phyloP scores from a whole-genome alignment of 176 grass and related monocot species.

The Carex cristatella region DNA sequence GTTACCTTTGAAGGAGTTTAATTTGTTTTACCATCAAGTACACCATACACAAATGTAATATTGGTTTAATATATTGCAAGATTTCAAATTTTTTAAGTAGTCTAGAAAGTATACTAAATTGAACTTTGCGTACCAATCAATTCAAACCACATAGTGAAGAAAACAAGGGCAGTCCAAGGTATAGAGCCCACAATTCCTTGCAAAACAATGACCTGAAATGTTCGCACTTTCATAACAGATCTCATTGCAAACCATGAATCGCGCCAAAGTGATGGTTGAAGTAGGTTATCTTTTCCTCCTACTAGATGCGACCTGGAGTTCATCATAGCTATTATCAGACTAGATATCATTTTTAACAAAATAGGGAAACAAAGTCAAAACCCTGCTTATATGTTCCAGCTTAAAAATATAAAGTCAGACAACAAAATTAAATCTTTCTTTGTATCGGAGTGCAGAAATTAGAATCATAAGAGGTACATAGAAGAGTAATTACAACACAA shows the following conservation, averaged over 20 bases:
- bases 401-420: not conserved
- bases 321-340: constrained; percentile 31
- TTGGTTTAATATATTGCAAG: not conserved
- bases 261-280: constrained; percentile 45
- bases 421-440: not conserved
- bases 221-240: constrained; percentile 77
- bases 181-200: constrained; percentile 87
- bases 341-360: not conserved
- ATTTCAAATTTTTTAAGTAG: not conserved
- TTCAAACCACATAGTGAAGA: constrained; percentile 99
- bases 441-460: not conserved
- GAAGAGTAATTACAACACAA: not conserved
- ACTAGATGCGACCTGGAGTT: constrained; percentile 23
- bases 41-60: not conserved
- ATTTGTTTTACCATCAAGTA: not conserved
- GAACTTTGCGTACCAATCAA: constrained; percentile 55
- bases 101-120: not conserved
- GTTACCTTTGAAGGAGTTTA: not conserved
- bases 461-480: not conserved
- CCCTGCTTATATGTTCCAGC: not conserved
- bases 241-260: constrained; percentile 65
- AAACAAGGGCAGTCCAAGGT: constrained; percentile 84
- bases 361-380: not conserved
- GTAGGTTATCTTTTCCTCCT: constrained; percentile 40
- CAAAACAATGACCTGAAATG: constrained; percentile 91